A percentile compares a stretch with the other conserved stretches of the same genome.
Conservation (phyloP, 352 stramenopile species). For the Stramenopiles sp. region DNA sequence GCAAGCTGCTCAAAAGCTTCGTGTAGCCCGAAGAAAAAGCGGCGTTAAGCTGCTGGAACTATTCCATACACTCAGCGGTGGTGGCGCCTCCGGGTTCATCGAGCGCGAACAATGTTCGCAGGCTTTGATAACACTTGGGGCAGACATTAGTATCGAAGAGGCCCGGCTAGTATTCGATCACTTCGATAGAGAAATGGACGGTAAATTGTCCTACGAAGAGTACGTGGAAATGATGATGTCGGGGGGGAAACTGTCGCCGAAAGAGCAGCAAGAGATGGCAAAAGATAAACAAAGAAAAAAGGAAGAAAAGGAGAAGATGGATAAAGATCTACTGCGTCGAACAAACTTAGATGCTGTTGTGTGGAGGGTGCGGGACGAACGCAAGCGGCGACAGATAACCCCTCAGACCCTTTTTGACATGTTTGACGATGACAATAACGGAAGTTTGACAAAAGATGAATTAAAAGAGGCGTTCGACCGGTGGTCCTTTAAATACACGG, state of each 20-base stretch:
- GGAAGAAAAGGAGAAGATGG: neutral
- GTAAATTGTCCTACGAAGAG: neutral
- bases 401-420: neutral
- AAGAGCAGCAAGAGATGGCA: neutral
- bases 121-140: neutral
- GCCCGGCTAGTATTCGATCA: neutral
- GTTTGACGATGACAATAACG: neutral
- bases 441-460: constrained; percentile 10
- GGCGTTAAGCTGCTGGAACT: neutral
- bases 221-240: constrained; percentile 12
- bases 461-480: neutral
- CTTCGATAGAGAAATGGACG: neutral
- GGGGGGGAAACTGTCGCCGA: neutral
- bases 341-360: constrained; percentile 6
- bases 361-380: neutral
- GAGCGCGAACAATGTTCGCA: neutral
- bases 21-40: neutral
- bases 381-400: neutral
- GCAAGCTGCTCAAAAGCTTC: neutral
- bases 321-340: neutral
- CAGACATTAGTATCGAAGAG: neutral
- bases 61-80: neutral
- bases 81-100: neutral
- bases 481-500: neutral
- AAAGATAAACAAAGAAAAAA: neutral